Evolutionary conservation across 2,329 filamentous ascomycete species (phyloP).

Genomic region (Neopestalotiopsis sp.): DNA sequence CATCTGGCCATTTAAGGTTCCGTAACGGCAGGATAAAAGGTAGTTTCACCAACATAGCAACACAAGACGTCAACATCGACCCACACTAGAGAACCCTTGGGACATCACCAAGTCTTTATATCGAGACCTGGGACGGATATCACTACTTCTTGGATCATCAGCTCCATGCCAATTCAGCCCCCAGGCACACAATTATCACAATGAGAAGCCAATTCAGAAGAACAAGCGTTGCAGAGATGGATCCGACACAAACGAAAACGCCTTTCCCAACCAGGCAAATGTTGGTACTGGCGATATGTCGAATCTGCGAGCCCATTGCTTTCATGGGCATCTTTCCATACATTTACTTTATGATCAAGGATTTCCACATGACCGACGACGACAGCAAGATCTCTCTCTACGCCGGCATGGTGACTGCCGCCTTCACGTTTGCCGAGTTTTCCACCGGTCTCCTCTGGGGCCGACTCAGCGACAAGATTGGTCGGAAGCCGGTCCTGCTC

Average conservation of each 20-base stretch:
- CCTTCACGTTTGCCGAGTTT: slow-evolving; percentile 96
- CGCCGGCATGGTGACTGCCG: slow-evolving; percentile 93
- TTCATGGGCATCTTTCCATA: slow-evolving; percentile 99
- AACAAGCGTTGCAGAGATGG: slow-evolving; percentile 25
- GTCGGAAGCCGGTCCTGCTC: slow-evolving; percentile 85
- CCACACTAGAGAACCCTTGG: neutral
- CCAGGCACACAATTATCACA: slow-evolving; percentile 27
- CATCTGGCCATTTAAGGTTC: slow-evolving; percentile 4
- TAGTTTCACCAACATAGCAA: neutral
- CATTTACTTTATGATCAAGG: slow-evolving; percentile 96
- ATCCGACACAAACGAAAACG: slow-evolving; percentile 20
- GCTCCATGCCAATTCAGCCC: neutral
- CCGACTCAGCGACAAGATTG: slow-evolving; percentile 86
- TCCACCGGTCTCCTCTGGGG: slow-evolving; percentile 93
- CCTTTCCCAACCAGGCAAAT: slow-evolving; percentile 43
- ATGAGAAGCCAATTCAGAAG: slow-evolving; percentile 29
- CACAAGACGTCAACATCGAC: neutral
- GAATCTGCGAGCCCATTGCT: slow-evolving; percentile 97
- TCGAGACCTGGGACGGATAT: neutral
- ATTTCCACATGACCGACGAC: slow-evolving; percentile 83
- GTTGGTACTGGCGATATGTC: slow-evolving; percentile 71
- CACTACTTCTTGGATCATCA: neutral
- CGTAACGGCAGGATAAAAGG: neutral
- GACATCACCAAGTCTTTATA: neutral
- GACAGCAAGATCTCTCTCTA: slow-evolving; percentile 85